A percentile compares a stretch with the other conserved stretches of the same genome.
phyloP scores from a whole-genome alignment of 2,329 filamentous ascomycete genomes.

The Phyllosticta citriasiana region DNA sequence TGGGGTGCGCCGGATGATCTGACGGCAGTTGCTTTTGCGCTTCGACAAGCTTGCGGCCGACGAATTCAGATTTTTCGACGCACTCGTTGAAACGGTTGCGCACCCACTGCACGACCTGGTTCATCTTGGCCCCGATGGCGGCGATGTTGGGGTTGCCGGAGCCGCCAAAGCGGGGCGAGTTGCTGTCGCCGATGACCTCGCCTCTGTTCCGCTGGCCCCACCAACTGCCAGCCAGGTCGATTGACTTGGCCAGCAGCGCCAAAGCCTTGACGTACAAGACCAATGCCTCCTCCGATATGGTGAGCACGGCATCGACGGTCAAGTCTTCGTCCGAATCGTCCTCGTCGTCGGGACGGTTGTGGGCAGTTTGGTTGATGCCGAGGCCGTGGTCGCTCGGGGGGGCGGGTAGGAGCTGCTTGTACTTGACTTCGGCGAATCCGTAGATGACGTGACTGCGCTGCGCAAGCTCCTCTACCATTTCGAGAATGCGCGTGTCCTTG shows the following conservation, averaged over 20 bases:
- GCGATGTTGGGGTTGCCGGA: slow-evolving; percentile 24
- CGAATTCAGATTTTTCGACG: slow-evolving; percentile 88
- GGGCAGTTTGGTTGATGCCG: slow-evolving; percentile 38
- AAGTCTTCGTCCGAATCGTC: slow-evolving; percentile 63
- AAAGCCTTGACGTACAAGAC: slow-evolving; percentile 95
- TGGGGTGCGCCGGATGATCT: slow-evolving; percentile 78
- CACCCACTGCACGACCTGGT: slow-evolving; percentile 92
- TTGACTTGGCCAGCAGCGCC: slow-evolving; percentile 79
- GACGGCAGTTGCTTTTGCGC: slow-evolving; percentile 74
- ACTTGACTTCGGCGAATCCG: slow-evolving; percentile 96
- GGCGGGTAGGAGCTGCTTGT: slow-evolving; percentile 87
- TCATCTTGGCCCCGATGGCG: slow-evolving; percentile 62
- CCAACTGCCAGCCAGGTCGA: slow-evolving; percentile 90
- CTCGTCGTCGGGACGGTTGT: slow-evolving; percentile 35
- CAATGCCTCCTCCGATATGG: slow-evolving; percentile 84
- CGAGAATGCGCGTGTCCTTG: slow-evolving; percentile 69
- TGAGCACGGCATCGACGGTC: slow-evolving; percentile 75
- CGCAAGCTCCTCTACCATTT: slow-evolving; percentile 82
- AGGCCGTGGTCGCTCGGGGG: slow-evolving; percentile 65
- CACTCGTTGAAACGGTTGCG: slow-evolving; percentile 93
- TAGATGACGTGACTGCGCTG: slow-evolving; percentile 93
- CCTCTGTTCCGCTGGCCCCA: slow-evolving; percentile 71
- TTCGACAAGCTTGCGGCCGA: slow-evolving; percentile 77
- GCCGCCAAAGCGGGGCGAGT: slow-evolving; percentile 19
- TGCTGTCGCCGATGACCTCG: slow-evolving; percentile 41